These are phyloP conservation scores for Globisporangium cylindrosporum DNA, from an alignment of 352 stramenopile species.

Conservation along the genomic window DNA sequence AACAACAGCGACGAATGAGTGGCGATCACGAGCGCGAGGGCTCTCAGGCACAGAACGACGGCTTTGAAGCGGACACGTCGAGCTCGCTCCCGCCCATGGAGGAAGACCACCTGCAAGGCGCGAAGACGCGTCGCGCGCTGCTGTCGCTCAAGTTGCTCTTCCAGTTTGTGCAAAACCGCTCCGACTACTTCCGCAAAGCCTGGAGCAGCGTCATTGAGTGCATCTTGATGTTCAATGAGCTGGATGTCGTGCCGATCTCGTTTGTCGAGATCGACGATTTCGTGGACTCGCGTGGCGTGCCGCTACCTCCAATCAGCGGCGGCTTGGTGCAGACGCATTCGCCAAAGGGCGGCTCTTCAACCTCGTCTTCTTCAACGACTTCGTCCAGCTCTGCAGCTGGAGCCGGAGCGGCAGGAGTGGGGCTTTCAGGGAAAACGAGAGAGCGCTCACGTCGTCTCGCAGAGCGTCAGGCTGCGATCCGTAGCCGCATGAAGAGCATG, in stretches of 20 bases:
- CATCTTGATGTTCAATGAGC: constrained; percentile 87
- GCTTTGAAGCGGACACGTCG: neutral
- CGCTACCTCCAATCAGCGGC: constrained; percentile 71
- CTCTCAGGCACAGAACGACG: neutral
- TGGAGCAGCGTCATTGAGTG: constrained; percentile 84
- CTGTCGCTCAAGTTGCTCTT: constrained; percentile 80
- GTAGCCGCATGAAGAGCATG: constrained; percentile 80
- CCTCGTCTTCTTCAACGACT: constrained; percentile 23
- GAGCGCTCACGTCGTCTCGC: constrained; percentile 76
- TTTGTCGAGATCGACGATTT: constrained; percentile 90
- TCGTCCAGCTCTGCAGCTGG: constrained; percentile 17
- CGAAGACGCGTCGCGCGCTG: constrained; percentile 74
- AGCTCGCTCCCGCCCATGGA: constrained; percentile 29
- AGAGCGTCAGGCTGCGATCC: constrained; percentile 78
- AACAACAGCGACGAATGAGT: constrained; percentile 14
- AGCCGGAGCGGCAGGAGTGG: constrained; percentile 22
- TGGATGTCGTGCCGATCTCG: constrained; percentile 80
- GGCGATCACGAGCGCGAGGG: neutral
- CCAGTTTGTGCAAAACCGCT: constrained; percentile 81
- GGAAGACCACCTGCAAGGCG: constrained; percentile 60
- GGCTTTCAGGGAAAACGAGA: constrained; percentile 70
- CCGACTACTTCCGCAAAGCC: constrained; percentile 72
- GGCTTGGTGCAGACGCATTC: constrained; percentile 23
- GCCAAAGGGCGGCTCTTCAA: constrained; percentile 26
- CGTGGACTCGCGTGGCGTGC: constrained; percentile 78